A percentile compares a stretch with the other conserved stretches of the same genome.
These are phyloP conservation scores for Pichia sp. DNA, from an alignment of 1,139 yeast species.

Conservation along the genomic window DNA sequence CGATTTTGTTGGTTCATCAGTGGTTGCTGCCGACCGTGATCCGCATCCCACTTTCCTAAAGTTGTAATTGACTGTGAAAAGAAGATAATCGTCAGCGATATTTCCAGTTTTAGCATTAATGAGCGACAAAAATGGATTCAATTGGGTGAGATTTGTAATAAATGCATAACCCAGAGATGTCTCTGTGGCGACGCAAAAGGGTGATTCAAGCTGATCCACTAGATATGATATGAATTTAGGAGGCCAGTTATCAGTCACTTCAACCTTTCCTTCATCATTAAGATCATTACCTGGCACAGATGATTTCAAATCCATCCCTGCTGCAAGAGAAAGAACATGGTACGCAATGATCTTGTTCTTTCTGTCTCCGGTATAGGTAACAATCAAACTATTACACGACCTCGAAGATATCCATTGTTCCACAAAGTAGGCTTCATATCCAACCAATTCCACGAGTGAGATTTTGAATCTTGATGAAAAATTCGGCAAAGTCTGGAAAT, in stretches of 20 bases:
- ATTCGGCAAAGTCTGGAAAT: conserved; percentile 3
- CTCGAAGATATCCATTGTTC: conserved; percentile 91
- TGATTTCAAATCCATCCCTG: not conserved
- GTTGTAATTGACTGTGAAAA: conserved; percentile 68
- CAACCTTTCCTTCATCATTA: conserved; percentile 26
- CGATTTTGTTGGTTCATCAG: conserved; percentile 66
- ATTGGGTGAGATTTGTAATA: conserved; percentile 72
- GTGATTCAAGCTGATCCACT: conserved; percentile 53
- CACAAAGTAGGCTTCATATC: conserved; percentile 83
- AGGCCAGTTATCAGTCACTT: conserved; percentile 52
- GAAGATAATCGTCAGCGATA: conserved; percentile 39
- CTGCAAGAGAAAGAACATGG: conserved; percentile 31
- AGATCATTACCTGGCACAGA: too few species aligned
- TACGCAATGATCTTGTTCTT: conserved; percentile 56
- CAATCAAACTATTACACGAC: conserved; percentile 56
- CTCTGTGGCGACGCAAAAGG: conserved; percentile 51
- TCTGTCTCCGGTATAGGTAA: conserved; percentile 79
- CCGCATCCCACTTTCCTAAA: conserved; percentile 74
- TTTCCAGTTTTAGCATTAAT: conserved; percentile 60
- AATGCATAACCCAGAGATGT: conserved; percentile 54
- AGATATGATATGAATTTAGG: conserved; percentile 50
- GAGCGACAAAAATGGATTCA: conserved; percentile 64
- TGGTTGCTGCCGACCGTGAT: conserved; percentile 71
- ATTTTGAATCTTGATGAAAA: conserved; percentile 10
- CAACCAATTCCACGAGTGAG: conserved; percentile 42